Evolutionary conservation across 352 stramenopile species (phyloP), one percentile per base, ranked within the genome.

Genomic region (Blastocystis sp.): DNA sequence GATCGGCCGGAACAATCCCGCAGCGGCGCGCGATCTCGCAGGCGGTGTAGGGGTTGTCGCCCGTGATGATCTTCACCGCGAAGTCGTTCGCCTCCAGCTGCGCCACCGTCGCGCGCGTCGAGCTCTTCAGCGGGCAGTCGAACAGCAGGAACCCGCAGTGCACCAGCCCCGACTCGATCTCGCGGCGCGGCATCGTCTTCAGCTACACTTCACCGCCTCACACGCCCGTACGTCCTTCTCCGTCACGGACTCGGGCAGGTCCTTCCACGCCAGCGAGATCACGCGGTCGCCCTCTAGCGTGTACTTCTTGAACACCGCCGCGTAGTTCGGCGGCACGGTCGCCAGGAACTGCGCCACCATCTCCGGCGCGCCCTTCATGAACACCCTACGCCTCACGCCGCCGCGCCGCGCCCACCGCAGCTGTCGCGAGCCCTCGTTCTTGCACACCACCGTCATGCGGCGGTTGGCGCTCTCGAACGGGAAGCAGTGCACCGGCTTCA

Each of bases 311-410:
- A 91, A 94, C 3, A 91, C 77, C 57, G 92, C 84, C 34, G 92
- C 91, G 87, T 95, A 99, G 91, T 96, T 94, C 34, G 89, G 77
- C 1, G 96, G 96, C 19, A 97, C 93, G 19, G 91, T 90, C 48
- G 92, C 91, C n/a, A 98, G 90, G 68, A 98, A 90, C 3, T 90
- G 90, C 7, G 92, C 92, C 1, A 99, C 89, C 7, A 93, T 94
- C 89, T 99, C 97, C 0, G 97, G 97, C 40, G 96, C 98, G 82
- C 97, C 97, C 89, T 99, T 99, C 17, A 97, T 94, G 7, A 99
- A 93, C 48, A 93, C 95, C 1, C 94, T 97, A 81, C 92, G 38
- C n/a, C 17, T 59, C 43, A 65, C 21, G 17, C 6, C 45, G 19
- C 21, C 0, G 0, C 17, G 6, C 10, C 17, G 43, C 34, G 21